phyloP scores from a whole-genome alignment of 164 flowering plant species.

The Cinnamomum chago region DNA sequence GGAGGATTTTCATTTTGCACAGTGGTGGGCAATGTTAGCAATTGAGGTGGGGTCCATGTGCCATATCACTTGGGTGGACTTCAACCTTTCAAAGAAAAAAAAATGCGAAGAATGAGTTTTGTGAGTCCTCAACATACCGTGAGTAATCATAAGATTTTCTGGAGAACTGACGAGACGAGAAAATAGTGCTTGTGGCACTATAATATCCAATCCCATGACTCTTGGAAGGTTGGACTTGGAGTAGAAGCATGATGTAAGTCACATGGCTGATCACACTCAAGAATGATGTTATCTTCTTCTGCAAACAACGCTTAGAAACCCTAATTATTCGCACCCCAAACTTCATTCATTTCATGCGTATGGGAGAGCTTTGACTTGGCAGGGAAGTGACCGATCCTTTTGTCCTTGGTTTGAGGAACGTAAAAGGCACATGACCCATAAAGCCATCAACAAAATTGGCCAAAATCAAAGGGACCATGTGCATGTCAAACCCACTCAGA shows the following conservation, averaged over 20 bases:
- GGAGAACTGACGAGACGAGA: not conserved
- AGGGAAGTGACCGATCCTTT: constrained; percentile 14
- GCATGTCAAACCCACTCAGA: not conserved
- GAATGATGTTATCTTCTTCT: constrained; percentile 40
- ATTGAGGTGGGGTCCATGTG: too few relatives aligned
- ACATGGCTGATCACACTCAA: constrained; percentile 31
- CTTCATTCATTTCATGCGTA: constrained; percentile 18
- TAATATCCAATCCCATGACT: not conserved
- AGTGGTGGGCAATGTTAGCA: too few relatives aligned
- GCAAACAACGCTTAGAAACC: constrained; percentile 37
- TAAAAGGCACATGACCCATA: not conserved
- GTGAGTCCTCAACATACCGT: not conserved
- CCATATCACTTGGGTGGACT: not conserved
- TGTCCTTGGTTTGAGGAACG: constrained; percentile 1
- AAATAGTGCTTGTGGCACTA: not conserved
- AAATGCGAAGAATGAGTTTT: not conserved
- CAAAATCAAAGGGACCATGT: too few relatives aligned
- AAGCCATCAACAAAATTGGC: not conserved
- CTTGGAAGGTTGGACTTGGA: constrained; percentile 1
- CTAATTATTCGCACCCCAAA: constrained; percentile 28
- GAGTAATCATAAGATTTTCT: not conserved
- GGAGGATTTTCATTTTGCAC: too few relatives aligned
- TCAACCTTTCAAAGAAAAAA: not conserved
- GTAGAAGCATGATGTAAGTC: constrained; percentile 20
- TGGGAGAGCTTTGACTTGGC: constrained; percentile 14